phyloP scores from a whole-genome alignment of 352 stramenopile species.

The Achlya hypogyna region DNA sequence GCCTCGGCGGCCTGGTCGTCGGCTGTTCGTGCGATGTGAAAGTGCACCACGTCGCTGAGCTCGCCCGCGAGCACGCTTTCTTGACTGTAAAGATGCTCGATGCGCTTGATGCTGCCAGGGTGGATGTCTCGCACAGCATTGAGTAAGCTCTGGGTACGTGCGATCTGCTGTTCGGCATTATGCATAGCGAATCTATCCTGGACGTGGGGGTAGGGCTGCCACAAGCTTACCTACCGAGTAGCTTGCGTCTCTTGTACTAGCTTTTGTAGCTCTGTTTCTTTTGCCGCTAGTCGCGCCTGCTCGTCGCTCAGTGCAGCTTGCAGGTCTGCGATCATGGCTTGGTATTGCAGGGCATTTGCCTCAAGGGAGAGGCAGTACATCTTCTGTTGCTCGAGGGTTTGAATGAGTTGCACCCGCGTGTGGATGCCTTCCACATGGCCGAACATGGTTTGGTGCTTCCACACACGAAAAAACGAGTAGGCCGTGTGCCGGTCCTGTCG shows the following conservation, averaged over 20 bases:
- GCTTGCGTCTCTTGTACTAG: slow-evolving; percentile 51
- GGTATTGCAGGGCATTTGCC: slow-evolving; percentile 42
- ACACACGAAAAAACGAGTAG: slow-evolving; percentile 74
- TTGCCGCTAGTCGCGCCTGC: slow-evolving; percentile 45
- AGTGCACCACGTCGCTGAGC: slow-evolving; percentile 44
- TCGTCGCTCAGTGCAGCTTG: slow-evolving; percentile 46
- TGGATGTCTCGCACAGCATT: slow-evolving; percentile 59
- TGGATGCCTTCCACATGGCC: slow-evolving; percentile 57
- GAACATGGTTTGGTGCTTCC: slow-evolving; percentile 71
- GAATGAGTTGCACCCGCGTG: slow-evolving; percentile 51
- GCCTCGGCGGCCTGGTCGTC: slow-evolving; percentile 38
- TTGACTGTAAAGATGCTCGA: slow-evolving; percentile 59
- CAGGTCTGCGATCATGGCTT: slow-evolving; percentile 50
- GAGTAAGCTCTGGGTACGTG: slow-evolving; percentile 55
- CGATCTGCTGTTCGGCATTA: slow-evolving; percentile 61
- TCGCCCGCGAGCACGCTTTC: slow-evolving; percentile 58
- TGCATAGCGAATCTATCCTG: slow-evolving; percentile 41
- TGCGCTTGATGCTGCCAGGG: slow-evolving; percentile 48
- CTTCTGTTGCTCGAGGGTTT: slow-evolving; percentile 68
- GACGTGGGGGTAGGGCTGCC: background rate
- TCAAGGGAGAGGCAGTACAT: slow-evolving; percentile 57
- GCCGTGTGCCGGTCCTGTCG: slow-evolving; percentile 49
- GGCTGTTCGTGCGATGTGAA: slow-evolving; percentile 31
- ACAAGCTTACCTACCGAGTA: slow-evolving; percentile 24
- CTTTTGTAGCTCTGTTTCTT: slow-evolving; percentile 52